These are phyloP conservation scores for Verticillium nonalfalfae DNA, from an alignment of 2,329 filamentous ascomycete species.

Conservation along the genomic window DNA sequence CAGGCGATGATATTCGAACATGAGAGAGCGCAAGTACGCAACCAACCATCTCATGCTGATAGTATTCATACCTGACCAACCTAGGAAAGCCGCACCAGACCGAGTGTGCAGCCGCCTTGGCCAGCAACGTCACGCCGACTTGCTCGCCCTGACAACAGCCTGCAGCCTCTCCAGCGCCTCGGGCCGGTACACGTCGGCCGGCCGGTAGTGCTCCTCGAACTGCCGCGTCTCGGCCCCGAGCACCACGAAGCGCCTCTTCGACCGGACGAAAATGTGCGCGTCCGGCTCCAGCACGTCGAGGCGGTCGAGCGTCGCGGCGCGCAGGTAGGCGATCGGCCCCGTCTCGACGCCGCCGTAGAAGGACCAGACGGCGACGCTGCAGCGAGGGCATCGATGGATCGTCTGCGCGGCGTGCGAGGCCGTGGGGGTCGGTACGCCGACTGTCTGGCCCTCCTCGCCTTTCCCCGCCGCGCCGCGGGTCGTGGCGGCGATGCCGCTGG, in stretches of 20 bases:
- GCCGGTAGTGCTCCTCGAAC: conserved; percentile 28
- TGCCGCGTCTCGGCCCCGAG: conserved; percentile 27
- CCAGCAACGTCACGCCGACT: not conserved
- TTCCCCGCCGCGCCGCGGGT: not conserved
- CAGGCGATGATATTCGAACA: too few relatives aligned
- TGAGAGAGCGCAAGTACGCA: too few relatives aligned
- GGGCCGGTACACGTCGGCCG: conserved; percentile 22
- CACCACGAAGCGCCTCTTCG: conserved; percentile 29
- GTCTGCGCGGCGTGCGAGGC: conserved; percentile 32
- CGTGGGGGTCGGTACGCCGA: conserved; percentile 25
- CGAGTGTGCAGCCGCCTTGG: too few relatives aligned
- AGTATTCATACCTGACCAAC: too few relatives aligned
- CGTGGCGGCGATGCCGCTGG: not conserved
- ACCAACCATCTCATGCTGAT: too few relatives aligned
- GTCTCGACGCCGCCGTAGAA: conserved; percentile 27
- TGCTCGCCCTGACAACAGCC: conserved; percentile 15
- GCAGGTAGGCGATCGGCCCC: conserved; percentile 25
- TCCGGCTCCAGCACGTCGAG: conserved; percentile 31
- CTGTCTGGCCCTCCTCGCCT: not conserved
- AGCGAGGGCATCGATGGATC: conserved; percentile 34
- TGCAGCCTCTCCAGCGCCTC: conserved; percentile 23
- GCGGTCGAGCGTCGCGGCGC: conserved; percentile 36
- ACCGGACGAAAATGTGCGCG: conserved; percentile 35
- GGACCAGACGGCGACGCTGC: conserved; percentile 32
- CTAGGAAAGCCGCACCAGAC: too few relatives aligned